Conservation (phyloP, 768 basidiomycete species). For the Lentinus brumalis region DNA sequence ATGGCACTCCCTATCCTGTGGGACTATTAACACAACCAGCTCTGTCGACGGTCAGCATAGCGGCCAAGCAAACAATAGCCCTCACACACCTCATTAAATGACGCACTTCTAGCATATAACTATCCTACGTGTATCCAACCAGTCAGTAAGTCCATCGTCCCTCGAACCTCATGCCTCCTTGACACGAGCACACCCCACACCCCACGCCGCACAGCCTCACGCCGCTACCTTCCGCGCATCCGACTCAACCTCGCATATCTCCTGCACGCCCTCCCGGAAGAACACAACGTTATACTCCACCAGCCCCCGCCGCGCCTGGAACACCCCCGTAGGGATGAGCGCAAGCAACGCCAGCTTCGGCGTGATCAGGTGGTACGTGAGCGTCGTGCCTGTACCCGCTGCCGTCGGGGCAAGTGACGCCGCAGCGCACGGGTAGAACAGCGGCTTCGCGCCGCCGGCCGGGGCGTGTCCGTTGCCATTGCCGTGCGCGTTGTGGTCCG, state of each 20-base stretch:
- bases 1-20: too few relatives aligned
- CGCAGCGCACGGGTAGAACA: conserved; percentile 72
- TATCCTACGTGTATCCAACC: too few relatives aligned
- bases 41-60: too few relatives aligned
- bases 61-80: too few relatives aligned
- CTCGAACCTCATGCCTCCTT: too few relatives aligned
- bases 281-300: conserved; percentile 88
- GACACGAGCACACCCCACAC: too few relatives aligned
- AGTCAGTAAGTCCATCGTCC: too few relatives aligned
- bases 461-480: not conserved
- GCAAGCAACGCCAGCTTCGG: conserved; percentile 71
- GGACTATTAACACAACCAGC: too few relatives aligned
- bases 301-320: conserved; percentile 70
- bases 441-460: conserved; percentile 28
- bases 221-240: conserved; percentile 39
- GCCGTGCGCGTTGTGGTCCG: not conserved
- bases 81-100: too few relatives aligned
- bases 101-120: too few relatives aligned
- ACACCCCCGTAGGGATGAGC: conserved; percentile 71
- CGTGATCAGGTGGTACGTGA: conserved; percentile 83
- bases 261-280: conserved; percentile 80
- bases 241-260: conserved; percentile 77
- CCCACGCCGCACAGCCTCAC: not conserved
- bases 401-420: conserved; percentile 60
- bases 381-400: conserved; percentile 61